Percentiles rank a stretch among this genome's conserved stretches.
Conservation (phyloP, 1,284 basidiomycete species). For the Pholiota adiposa region DNA sequence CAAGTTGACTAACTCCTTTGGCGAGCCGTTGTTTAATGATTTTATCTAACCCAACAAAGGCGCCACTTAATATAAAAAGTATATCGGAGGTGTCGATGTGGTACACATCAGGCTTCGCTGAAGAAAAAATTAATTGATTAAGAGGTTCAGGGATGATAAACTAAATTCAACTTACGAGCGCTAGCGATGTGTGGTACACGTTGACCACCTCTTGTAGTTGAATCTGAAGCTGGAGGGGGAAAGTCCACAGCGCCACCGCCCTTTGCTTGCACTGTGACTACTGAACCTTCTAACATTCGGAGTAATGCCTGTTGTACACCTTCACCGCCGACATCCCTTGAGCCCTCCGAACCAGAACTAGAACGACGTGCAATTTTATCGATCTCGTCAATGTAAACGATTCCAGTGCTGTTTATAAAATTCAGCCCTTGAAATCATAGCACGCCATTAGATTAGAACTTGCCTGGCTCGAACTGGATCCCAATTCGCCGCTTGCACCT, state of each 20-base stretch:
- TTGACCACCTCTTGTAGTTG: constrained; percentile 51
- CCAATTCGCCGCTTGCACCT: constrained; percentile 87
- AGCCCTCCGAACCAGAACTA: constrained; percentile 67
- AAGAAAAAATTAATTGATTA: neutral
- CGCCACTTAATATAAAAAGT: constrained; percentile 90
- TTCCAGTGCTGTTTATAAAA: constrained; percentile 67
- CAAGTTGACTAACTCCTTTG: constrained; percentile 70
- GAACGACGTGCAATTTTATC: constrained; percentile 88
- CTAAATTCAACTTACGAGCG: constrained; percentile 35
- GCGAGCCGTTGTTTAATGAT: constrained; percentile 79
- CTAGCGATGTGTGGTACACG: constrained; percentile 36
- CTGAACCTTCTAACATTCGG: constrained; percentile 91
- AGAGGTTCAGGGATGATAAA: neutral
- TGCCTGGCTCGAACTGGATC: constrained; percentile 83
- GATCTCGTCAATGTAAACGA: constrained; percentile 95
- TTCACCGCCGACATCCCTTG: constrained; percentile 93
- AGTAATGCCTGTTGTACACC: constrained; percentile 94
- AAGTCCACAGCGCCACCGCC: constrained; percentile 51
- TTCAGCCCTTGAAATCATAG: constrained; percentile 7
- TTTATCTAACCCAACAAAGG: constrained; percentile 91
- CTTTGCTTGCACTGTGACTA: constrained; percentile 82
- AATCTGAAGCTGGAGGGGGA: constrained; percentile 46
- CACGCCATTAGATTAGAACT: neutral
- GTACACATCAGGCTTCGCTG: constrained; percentile 71
- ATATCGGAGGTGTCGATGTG: constrained; percentile 89